Conservation (phyloP, 768 basidiomycete genomes). For the Coprinellus aureogranulatus region DNA sequence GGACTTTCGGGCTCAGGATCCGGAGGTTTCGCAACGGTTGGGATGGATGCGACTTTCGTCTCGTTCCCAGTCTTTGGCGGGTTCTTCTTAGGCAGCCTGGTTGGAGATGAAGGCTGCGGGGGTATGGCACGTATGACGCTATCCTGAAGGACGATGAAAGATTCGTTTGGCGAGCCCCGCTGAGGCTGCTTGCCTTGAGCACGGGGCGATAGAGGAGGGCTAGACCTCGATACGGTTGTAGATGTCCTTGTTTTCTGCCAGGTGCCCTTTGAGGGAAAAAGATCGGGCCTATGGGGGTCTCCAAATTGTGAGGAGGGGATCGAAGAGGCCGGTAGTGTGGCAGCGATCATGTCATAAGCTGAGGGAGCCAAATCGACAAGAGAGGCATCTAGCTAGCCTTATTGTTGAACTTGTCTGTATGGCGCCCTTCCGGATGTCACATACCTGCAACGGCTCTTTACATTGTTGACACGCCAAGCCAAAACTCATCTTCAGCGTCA, state of each 20-base stretch:
- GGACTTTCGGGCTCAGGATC: constrained; percentile 59
- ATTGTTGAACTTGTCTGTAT: constrained; percentile 8
- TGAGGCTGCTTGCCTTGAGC: constrained; percentile 62
- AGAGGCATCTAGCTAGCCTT: constrained; percentile 79
- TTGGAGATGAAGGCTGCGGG: constrained; percentile 42
- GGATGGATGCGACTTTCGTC: constrained; percentile 24
- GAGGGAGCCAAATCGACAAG: constrained; percentile 82
- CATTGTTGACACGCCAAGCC: constrained; percentile 78
- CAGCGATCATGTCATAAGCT: constrained; percentile 81
- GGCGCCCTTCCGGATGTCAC: constrained; percentile 12
- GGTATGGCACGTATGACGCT: constrained; percentile 74
- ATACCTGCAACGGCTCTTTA: constrained; percentile 84
- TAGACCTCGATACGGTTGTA: constrained; percentile 29
- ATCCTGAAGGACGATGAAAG: constrained; percentile 88
- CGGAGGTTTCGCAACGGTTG: constrained; percentile 31
- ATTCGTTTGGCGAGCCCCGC: constrained; percentile 69
- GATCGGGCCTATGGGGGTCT: constrained; percentile 44
- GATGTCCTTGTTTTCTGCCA: constrained; percentile 59
- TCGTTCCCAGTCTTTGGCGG: constrained; percentile 33
- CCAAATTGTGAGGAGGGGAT: constrained; percentile 28
- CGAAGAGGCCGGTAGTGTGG: constrained; percentile 53
- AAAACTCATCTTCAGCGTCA: constrained; percentile 36
- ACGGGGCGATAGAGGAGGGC: constrained; percentile 47
- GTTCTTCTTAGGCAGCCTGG: constrained; percentile 41
- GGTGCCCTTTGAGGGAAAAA: constrained; percentile 54